These are phyloP conservation scores for Chaetomium strumarium DNA, from an alignment of 2,329 filamentous ascomycete genomes.

Conservation along the genomic window DNA sequence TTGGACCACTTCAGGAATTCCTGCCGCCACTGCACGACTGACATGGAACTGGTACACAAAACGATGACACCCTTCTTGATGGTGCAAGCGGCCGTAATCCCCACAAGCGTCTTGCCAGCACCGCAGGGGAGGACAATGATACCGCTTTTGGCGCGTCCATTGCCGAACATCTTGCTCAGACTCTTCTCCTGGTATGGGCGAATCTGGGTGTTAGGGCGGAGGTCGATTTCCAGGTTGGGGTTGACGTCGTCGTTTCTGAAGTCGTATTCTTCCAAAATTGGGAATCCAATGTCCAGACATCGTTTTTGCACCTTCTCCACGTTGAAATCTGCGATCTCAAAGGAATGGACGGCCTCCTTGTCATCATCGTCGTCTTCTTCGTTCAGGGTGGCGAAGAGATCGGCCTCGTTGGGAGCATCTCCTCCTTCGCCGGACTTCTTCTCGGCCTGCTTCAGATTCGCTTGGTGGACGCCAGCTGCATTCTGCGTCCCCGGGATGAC, in stretches of 20 bases:
- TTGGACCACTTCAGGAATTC: constrained; percentile 99
- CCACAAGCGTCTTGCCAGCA: constrained; percentile 93
- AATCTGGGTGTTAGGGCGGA: constrained; percentile 84
- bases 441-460: constrained; percentile 34
- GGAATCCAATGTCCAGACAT: constrained; percentile 79
- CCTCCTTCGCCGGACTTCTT: constrained; percentile 42
- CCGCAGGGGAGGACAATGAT: constrained; percentile 97
- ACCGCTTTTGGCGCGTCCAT: constrained; percentile 91
- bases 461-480: constrained; percentile 80
- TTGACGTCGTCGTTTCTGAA: constrained; percentile 89
- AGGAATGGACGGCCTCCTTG: constrained; percentile 82
- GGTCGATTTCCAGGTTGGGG: constrained; percentile 85
- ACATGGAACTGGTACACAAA: constrained; percentile 96
- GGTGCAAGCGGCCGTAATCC: constrained; percentile 96
- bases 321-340: constrained; percentile 76
- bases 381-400: constrained; percentile 67
- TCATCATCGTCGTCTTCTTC: constrained; percentile 72
- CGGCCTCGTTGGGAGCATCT: constrained; percentile 52
- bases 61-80: constrained; percentile 96
- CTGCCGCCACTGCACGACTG: constrained; percentile 90
- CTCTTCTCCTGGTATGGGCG: constrained; percentile 96
- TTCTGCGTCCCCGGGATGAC: constrained; percentile 94
- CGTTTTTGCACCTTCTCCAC: constrained; percentile 86
- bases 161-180: constrained; percentile 98
- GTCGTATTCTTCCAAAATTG: constrained; percentile 93